A percentile compares a stretch with the other conserved stretches of the same genome.
phyloP scores from a whole-genome alignment of 768 basidiomycete species.

The Psilocybe cyanescens region DNA sequence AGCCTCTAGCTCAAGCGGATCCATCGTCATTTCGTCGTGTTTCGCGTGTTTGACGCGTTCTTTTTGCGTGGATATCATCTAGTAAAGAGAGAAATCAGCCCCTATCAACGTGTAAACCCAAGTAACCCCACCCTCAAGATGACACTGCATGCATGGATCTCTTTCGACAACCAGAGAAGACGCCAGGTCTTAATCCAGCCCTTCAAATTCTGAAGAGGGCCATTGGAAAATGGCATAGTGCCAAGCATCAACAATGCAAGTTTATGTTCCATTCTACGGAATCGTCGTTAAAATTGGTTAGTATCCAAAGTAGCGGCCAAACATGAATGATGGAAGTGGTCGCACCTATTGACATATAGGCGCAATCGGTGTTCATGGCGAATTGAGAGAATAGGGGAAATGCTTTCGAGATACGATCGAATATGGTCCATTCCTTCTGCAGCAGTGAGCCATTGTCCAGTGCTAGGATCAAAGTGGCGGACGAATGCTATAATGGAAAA shows the following conservation, averaged over 20 bases:
- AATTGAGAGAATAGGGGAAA: too few species aligned
- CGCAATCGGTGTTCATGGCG: too few species aligned
- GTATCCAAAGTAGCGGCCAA: background rate
- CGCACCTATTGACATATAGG: conserved; percentile 2
- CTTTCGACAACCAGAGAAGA: background rate
- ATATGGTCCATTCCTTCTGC: background rate
- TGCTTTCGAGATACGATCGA: background rate
- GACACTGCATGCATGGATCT: background rate
- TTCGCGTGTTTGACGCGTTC: background rate
- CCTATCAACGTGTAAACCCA: background rate
- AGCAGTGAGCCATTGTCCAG: background rate
- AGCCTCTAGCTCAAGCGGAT: background rate
- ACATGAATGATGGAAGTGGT: background rate
- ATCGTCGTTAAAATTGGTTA: background rate
- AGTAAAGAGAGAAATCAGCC: background rate
- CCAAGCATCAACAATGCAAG: background rate
- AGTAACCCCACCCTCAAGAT: background rate
- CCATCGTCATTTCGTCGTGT: background rate
- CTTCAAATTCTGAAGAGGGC: background rate
- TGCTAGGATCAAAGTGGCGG: conserved; percentile 7
- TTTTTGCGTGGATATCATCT: background rate
- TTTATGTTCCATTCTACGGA: background rate
- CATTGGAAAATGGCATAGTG: background rate
- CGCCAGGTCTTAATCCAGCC: conserved; percentile 4
- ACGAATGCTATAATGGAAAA: conserved; percentile 9